Evolutionary conservation across 2,329 filamentous ascomycete genomes (phyloP).

Genomic region (Microdochium bolleyi): DNA sequence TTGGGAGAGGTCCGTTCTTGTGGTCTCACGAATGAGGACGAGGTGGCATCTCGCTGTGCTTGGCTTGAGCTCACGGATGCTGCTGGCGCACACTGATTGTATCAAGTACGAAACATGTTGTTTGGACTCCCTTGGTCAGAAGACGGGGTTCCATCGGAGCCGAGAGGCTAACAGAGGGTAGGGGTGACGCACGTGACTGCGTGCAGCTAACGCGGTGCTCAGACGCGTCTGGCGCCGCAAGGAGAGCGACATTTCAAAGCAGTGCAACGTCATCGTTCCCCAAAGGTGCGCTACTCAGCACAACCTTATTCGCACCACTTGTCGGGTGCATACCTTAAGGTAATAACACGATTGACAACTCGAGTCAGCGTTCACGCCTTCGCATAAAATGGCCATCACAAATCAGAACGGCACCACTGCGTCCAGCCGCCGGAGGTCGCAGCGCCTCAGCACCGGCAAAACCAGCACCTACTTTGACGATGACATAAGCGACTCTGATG

Average conservation of each 20-base stretch:
- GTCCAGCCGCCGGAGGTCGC: constrained; percentile 34
- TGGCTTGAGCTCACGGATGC: too few relatives aligned
- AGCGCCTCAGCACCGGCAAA: constrained; percentile 31
- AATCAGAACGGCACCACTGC: constrained; percentile 6
- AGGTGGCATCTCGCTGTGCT: too few relatives aligned
- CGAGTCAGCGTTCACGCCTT: background rate
- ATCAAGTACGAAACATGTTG: too few relatives aligned
- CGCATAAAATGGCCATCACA: background rate
- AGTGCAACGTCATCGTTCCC: constrained; percentile 10
- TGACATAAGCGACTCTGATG: constrained; percentile 9
- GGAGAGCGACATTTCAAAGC: too few relatives aligned
- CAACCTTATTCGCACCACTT: too few relatives aligned
- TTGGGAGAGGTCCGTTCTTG: too few relatives aligned
- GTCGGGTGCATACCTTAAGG: too few relatives aligned
- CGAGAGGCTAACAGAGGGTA: background rate
- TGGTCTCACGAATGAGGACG: too few relatives aligned
- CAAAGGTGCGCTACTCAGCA: constrained; percentile 12
- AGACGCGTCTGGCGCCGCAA: background rate
- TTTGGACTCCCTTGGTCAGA: too few relatives aligned
- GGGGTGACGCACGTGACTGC: background rate
- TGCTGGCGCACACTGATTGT: too few relatives aligned
- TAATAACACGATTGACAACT: too few relatives aligned
- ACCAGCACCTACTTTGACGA: constrained; percentile 46
- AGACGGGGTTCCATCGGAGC: too few relatives aligned
- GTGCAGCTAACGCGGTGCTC: background rate